Evolutionary conservation across 2,329 filamentous ascomycete genomes (phyloP), one percentile per base, ranked within the genome.

Genomic region (Neoarthrinium moseri): DNA sequence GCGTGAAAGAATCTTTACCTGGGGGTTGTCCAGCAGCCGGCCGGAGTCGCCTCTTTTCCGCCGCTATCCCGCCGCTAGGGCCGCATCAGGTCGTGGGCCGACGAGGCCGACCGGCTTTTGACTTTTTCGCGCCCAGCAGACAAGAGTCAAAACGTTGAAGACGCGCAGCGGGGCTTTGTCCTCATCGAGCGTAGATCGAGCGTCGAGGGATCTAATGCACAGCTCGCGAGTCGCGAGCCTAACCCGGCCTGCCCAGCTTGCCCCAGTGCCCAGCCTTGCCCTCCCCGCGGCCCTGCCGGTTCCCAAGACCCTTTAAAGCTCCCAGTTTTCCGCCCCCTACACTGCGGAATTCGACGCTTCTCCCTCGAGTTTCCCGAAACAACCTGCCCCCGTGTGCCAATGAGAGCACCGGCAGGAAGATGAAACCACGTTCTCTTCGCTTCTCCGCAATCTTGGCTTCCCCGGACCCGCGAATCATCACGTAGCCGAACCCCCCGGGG

Each of bases 31-130:
- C n/a, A n/a, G n/a, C n/a, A n/a, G n/a, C n/a, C n/a, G n/a, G n/a
- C n/a, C n/a, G n/a, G n/a, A n/a, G n/a, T n/a, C n/a, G 18, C n/a
- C 7, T 27, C 24, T 45, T 45, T 38, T 29, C 43, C 33, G 43
- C 43, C 18, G 17, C 20, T 30, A 45, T 20, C 13, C 43, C 43
- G 43, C 43, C 43, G 34, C 43, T 45, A 45, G 8, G 7, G 4
- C 17, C 18, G 6, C 12, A 38, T 20, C 4, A 21, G 35, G 35
- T 13, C 18, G 22, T 22, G 35, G 20, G 43, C n/a, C 17, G 34
- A 34, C 24, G n/a, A 20, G 22, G 43, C 18, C 10, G 15, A 21
- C 17, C 6, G 10, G 20, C 22, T 30, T 39, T 26, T 32, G 30
- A 39, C 44, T 39, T 30, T 15, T 18, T 40, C 13, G 20, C 26